Evolutionary conservation across 2,329 filamentous ascomycete genomes (phyloP).

Genomic region (Epichloe gansuensis): DNA sequence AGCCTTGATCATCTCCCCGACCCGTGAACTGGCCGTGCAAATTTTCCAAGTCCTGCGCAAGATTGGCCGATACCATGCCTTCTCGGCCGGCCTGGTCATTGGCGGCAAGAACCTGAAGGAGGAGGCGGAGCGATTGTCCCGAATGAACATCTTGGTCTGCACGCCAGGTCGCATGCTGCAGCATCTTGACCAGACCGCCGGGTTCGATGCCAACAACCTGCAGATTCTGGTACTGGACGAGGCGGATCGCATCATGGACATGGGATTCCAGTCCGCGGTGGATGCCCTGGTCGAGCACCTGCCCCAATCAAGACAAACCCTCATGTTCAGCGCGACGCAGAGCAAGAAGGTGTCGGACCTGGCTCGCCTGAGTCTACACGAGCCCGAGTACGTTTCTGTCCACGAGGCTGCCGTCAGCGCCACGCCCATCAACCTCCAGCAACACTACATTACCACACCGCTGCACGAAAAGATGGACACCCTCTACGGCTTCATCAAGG

Average conservation of each 20-base stretch:
- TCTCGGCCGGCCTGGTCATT: constrained; percentile 87
- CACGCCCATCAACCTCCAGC: constrained; percentile 73
- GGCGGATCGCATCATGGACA: constrained; percentile 92
- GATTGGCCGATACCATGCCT: constrained; percentile 76
- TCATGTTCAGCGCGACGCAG: constrained; percentile 93
- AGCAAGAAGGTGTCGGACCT: constrained; percentile 90
- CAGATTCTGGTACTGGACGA: constrained; percentile 92
- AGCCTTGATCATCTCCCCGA: constrained; percentile 86
- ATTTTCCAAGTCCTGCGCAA: constrained; percentile 92
- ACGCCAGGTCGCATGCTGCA: constrained; percentile 92
- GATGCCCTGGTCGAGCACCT: constrained; percentile 91
- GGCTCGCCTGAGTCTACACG: constrained; percentile 72
- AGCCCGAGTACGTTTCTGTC: constrained; percentile 91
- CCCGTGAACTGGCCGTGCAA: constrained; percentile 87
- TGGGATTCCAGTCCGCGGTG: constrained; percentile 85
- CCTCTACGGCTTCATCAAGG: constrained; percentile 82
- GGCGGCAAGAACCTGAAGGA: constrained; percentile 85
- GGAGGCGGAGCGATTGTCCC: constrained; percentile 67
- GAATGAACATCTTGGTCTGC: constrained; percentile 96
- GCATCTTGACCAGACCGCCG: constrained; percentile 86
- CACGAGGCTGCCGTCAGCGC: constrained; percentile 71
- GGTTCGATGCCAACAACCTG: constrained; percentile 79
- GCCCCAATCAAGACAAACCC: constrained; percentile 72
- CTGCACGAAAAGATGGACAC: constrained; percentile 84
- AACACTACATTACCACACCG: constrained; percentile 82